Evolutionary conservation across 2,329 filamentous ascomycete species (phyloP).

Genomic region (Talaromyces albobiverticillius): DNA sequence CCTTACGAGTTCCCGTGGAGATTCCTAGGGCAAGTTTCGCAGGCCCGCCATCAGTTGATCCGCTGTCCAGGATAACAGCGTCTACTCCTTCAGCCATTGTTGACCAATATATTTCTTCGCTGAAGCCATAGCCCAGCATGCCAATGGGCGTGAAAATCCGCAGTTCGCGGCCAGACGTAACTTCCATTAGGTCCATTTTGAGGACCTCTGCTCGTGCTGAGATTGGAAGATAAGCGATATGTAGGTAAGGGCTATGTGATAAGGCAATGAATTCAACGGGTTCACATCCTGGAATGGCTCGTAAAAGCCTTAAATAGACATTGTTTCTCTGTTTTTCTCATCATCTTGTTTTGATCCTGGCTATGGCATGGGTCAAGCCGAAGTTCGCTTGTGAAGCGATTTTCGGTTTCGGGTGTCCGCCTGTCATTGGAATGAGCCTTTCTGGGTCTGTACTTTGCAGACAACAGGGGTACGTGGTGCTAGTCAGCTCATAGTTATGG

Average conservation of each 20-base stretch:
- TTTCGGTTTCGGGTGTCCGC: neutral
- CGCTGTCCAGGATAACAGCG: slow-evolving; percentile 26
- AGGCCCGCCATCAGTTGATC: slow-evolving; percentile 27
- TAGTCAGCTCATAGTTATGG: no score
- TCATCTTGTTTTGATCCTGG: no score
- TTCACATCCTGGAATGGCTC: no score
- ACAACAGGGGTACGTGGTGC: no score
- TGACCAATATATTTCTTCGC: slow-evolving; percentile 43
- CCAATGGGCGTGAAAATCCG: slow-evolving; percentile 45
- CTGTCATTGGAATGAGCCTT: no score
- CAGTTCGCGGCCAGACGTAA: neutral
- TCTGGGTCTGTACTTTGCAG: no score
- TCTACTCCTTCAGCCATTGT: slow-evolving; percentile 31
- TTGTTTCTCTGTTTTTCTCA: no score
- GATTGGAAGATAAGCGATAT: neutral
- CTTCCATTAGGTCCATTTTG: neutral
- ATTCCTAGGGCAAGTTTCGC: slow-evolving; percentile 23
- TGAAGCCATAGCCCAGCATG: slow-evolving; percentile 47
- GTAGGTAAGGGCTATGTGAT: no score
- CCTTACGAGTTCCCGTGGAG: slow-evolving; percentile 36
- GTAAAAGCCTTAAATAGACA: no score
- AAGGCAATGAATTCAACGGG: no score
- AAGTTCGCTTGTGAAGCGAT: neutral
- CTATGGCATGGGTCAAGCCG: neutral
- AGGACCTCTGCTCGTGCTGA: neutral